Percentiles rank a stretch among this genome's conserved stretches.
Evolutionary conservation across 1,139 yeast genomes (phyloP).

Genomic region (Zygoascus hellenicus): DNA sequence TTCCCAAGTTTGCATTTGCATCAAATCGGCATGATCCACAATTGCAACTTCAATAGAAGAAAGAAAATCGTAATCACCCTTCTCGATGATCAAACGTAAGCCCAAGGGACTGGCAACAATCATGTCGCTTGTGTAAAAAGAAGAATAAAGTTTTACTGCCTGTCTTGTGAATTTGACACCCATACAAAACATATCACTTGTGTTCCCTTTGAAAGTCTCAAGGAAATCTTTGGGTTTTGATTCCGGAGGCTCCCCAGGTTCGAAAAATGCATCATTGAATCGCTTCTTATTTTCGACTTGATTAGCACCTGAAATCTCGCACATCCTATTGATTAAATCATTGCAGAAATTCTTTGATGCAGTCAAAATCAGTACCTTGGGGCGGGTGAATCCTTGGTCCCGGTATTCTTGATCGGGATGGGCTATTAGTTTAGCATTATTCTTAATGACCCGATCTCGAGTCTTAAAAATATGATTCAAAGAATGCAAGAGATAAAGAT

Average conservation of each 20-base stretch:
- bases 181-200: conserved; percentile 83
- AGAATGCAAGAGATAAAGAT: conserved; percentile 63
- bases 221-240: conserved; percentile 80
- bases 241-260: conserved; percentile 43
- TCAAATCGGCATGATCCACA: conserved; percentile 77
- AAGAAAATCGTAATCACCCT: conserved; percentile 57
- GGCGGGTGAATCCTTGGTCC: conserved; percentile 95
- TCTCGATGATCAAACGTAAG: conserved; percentile 67
- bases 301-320: conserved; percentile 56
- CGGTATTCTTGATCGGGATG: conserved; percentile 49
- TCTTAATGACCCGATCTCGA: conserved; percentile 71
- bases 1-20: conserved; percentile 92
- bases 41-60: conserved; percentile 81
- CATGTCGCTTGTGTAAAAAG: conserved; percentile 79
- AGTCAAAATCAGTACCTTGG: conserved; percentile 73
- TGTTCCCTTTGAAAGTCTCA: conserved; percentile 77
- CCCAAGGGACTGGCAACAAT: conserved; percentile 93
- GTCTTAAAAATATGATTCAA: conserved; percentile 83
- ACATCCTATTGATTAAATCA: conserved; percentile 59
- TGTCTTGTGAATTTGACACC: conserved; percentile 89
- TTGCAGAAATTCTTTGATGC: conserved; percentile 83
- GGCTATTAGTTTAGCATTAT: conserved; percentile 52
- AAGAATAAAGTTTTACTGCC: conserved; percentile 73
- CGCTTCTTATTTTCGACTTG: conserved; percentile 79
- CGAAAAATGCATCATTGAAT: conserved; percentile 64